Evolutionary conservation across 1,284 basidiomycete species (phyloP).

Genomic region (Schizophyllum commune): DNA sequence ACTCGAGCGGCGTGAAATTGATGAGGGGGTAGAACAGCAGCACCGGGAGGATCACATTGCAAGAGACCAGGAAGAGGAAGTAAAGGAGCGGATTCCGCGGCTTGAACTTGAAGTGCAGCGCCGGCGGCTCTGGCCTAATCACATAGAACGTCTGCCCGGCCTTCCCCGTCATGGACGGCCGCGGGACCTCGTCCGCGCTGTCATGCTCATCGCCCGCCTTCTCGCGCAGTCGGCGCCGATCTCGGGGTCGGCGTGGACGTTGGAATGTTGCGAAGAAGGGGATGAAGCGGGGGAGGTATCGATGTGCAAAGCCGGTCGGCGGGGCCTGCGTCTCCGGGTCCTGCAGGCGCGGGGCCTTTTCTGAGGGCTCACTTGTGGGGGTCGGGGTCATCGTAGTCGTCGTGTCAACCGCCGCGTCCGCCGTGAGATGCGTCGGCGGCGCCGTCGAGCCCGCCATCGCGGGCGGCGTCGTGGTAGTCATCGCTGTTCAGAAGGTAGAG

Average conservation of each 20-base stretch:
- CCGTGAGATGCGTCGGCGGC: not conserved
- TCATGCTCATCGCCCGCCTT: not conserved
- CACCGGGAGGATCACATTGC: conserved; percentile 20
- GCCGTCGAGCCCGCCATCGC: not conserved
- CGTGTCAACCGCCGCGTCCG: not conserved
- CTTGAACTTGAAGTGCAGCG: not conserved
- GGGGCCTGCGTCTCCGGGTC: not conserved
- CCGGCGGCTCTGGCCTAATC: not conserved
- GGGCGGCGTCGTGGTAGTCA: not conserved
- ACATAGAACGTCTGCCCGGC: not conserved
- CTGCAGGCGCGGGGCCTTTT: not conserved
- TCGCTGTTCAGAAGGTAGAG: not conserved
- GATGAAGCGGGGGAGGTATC: not conserved
- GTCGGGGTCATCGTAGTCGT: not conserved
- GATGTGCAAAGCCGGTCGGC: not conserved
- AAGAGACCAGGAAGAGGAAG: conserved; percentile 18
- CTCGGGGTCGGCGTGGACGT: not conserved
- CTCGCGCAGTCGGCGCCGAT: not conserved
- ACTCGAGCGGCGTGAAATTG: conserved; percentile 15
- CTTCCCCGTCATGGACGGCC: not conserved
- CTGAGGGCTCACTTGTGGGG: not conserved
- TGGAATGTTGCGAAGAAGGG: not conserved
- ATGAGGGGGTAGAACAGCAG: conserved; percentile 21
- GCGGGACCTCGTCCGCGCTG: not conserved
- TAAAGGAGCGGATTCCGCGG: conserved; percentile 11